A percentile compares a stretch with the other conserved stretches of the same genome.
Conservation (phyloP, 1,139 yeast species). For the Geotrichum candidum region DNA sequence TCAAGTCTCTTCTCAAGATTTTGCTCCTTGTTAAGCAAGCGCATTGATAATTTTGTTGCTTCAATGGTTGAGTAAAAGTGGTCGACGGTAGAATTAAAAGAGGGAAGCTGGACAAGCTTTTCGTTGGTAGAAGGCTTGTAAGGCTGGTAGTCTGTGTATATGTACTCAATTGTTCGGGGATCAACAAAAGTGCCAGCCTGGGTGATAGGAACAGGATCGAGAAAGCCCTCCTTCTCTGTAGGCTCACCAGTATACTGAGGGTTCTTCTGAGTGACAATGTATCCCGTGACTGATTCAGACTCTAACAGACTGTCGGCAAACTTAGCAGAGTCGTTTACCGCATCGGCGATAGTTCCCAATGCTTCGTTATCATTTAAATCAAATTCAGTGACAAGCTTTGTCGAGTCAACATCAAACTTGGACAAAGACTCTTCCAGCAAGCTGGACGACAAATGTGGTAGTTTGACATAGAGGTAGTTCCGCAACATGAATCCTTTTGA, state of each 20-base stretch:
- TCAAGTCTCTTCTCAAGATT: conserved; percentile 69
- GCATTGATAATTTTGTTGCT: conserved; percentile 66
- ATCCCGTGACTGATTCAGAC: conserved; percentile 47
- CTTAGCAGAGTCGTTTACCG: conserved; percentile 47
- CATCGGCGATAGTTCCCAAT: conserved; percentile 35
- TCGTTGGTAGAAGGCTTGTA: conserved; percentile 47
- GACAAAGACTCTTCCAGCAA: conserved; percentile 56
- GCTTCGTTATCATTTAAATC: conserved; percentile 16
- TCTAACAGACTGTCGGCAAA: conserved; percentile 31
- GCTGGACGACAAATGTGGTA: conserved; percentile 74
- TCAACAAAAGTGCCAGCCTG: conserved; percentile 28
- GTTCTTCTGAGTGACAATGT: conserved; percentile 59
- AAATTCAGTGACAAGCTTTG: conserved; percentile 29
- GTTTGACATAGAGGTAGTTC: conserved; percentile 60
- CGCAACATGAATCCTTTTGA: conserved; percentile 51
- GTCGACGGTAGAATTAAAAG: conserved; percentile 80
- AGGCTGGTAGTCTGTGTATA: conserved; percentile 84
- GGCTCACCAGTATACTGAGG: conserved; percentile 41
- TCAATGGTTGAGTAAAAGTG: conserved; percentile 79
- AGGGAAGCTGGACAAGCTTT: conserved; percentile 35
- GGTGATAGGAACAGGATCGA: conserved; percentile 22
- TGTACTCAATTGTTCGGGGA: conserved; percentile 39
- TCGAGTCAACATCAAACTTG: conserved; percentile 44
- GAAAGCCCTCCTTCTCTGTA: conserved; percentile 23
- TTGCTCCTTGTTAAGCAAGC: conserved; percentile 69